Evolutionary conservation across 2,329 filamentous ascomycete species (phyloP), one percentile per base, ranked within the genome.

Genomic region (Cordyceps farinosa): DNA sequence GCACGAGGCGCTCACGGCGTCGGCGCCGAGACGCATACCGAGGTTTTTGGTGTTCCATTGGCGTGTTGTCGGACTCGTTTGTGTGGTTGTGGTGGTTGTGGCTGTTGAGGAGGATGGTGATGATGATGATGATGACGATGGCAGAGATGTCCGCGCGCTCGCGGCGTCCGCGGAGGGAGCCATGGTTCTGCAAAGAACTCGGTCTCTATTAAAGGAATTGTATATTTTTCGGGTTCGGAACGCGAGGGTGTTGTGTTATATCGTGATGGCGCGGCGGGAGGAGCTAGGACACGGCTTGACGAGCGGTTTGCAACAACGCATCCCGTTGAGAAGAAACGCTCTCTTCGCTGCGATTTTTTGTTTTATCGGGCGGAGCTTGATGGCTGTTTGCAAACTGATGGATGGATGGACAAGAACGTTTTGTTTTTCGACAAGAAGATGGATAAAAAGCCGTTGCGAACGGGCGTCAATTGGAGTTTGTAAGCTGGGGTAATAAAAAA

Each of bases 1-100:
- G 52, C 85, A 83, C 2, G 84, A 82, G 1, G 91, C 92, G 70
- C 89, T 88, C 51, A 84, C 75, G 29, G 84, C 75, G 78, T 97
- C 92, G 17, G 87, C 84, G 50, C 81, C 85, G 13, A 96, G 72
- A 59, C 92, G 84, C 67, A 83, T 74, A 15, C 83, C 84, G 62
- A 96, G 76, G 68, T 90, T 88, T 67, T 86, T 84, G 30, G 90
- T 93, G 74, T 96, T 96, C 90, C 90, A 94, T 75, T 66, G 61
- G 10, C 59, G 54, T 1, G 38, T 2, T 45, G 51, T 50, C 4
- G 36, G 27, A 15, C 9, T 51, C 6, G 57, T 34, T 52, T 60
- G 47, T 30, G 45, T n/a, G 3, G 30, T 32, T 10, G 15, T 22
- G 6, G 34, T 10, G 17, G 56, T 7, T 27, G 40, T 7, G 5